Percentiles rank a stretch among this genome's conserved stretches.
Evolutionary conservation across 2,329 filamentous ascomycete species (phyloP).

Genomic region (Fusarium sp.): DNA sequence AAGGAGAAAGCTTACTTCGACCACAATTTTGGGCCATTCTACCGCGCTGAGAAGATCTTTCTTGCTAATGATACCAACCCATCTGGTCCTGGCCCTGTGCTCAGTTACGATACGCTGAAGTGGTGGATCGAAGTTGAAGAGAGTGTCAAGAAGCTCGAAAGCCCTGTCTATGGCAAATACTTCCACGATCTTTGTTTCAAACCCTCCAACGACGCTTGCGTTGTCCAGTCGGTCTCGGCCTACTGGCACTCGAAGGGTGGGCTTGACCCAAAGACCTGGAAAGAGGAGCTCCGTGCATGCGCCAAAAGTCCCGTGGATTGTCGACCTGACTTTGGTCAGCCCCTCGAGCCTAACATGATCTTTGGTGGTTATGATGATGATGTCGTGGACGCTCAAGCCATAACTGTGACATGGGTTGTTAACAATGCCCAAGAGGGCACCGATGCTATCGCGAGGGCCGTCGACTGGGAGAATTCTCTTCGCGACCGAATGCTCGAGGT

Average conservation of each 20-base stretch:
- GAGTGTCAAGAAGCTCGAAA: conserved; percentile 79
- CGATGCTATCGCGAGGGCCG: conserved; percentile 76
- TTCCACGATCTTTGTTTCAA: conserved; percentile 94
- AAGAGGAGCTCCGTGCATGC: conserved; percentile 78
- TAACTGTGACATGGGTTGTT: conserved; percentile 95
- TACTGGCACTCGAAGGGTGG: conserved; percentile 79
- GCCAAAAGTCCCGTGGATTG: conserved; percentile 85
- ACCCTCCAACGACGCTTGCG: conserved; percentile 88
- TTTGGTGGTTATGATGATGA: conserved; percentile 83
- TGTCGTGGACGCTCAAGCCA: conserved; percentile 79
- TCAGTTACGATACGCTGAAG: conserved; percentile 87
- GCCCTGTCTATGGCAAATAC: conserved; percentile 74
- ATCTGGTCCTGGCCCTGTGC: conserved; percentile 77
- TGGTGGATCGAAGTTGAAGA: conserved; percentile 97
- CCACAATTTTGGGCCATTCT: conserved; percentile 92
- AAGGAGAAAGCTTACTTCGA: conserved; percentile 97
- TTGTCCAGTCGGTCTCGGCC: conserved; percentile 90
- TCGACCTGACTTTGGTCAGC: conserved; percentile 89
- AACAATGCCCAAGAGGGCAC: conserved; percentile 85
- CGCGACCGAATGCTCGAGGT: conserved; percentile 80
- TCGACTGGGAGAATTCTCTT: conserved; percentile 89
- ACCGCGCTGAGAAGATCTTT: conserved; percentile 92
- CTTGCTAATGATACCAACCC: conserved; percentile 85
- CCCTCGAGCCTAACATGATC: conserved; percentile 86
- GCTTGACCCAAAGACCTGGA: conserved; percentile 70